These are phyloP conservation scores for Kalaharituber pfeilii DNA, from an alignment of 2,329 filamentous ascomycete genomes.

Conservation along the genomic window DNA sequence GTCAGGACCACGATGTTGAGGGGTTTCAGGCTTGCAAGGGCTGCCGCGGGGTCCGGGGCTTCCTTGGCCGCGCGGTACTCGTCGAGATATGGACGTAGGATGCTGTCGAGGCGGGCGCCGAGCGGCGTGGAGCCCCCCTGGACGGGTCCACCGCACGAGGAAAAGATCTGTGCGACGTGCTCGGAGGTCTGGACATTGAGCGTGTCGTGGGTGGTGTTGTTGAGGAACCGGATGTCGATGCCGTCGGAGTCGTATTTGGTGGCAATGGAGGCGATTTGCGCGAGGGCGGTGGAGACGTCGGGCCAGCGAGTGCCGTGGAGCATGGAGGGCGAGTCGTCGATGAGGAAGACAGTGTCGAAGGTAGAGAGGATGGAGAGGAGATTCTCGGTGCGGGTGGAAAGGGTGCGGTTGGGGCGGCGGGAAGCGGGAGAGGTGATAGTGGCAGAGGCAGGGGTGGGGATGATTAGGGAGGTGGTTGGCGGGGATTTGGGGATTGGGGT, in stretches of 20 bases:
- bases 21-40: slow-evolving; percentile 37
- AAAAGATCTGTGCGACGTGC: slow-evolving; percentile 37
- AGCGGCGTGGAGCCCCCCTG: slow-evolving; percentile 58
- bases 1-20: slow-evolving; percentile 89
- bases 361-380: slow-evolving; percentile 12
- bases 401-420: background rate
- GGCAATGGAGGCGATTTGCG: slow-evolving; percentile 63
- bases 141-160: slow-evolving; percentile 49
- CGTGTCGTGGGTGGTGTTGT: slow-evolving; percentile 37
- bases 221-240: slow-evolving; percentile 82
- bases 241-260: slow-evolving; percentile 64
- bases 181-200: slow-evolving; percentile 37
- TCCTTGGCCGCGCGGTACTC: slow-evolving; percentile 4
- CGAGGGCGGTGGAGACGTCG: slow-evolving; percentile 55
- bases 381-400: slow-evolving; percentile 8
- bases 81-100: slow-evolving; percentile 55
- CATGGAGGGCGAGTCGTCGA: slow-evolving; percentile 19
- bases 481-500: too few relatives aligned
- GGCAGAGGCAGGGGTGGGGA: background rate
- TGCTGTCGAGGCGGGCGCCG: slow-evolving; percentile 49
- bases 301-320: slow-evolving; percentile 44
- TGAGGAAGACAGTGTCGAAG: slow-evolving; percentile 17
- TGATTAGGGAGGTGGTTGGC: background rate
- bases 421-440: background rate
- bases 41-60: too few relatives aligned